Conservation (phyloP, 2,329 filamentous ascomycete species). For the Neofusicoccum kwambonambiense region DNA sequence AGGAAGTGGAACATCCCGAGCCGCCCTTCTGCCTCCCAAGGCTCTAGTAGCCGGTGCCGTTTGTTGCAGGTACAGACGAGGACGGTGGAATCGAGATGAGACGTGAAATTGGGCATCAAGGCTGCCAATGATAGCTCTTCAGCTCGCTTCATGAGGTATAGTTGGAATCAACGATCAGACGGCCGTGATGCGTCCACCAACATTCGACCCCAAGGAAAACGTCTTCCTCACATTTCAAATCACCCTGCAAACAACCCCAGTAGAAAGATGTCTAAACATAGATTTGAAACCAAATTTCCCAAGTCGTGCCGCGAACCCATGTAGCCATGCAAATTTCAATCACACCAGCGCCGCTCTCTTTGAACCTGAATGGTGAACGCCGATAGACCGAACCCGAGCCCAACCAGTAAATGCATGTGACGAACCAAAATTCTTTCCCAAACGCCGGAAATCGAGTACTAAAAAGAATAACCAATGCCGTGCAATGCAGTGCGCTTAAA, state of each 20-base stretch:
- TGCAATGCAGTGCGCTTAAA: background rate
- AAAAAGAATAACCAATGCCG: background rate
- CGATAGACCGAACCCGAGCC: background rate
- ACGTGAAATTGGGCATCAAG: background rate
- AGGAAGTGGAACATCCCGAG: slow-evolving; percentile 8
- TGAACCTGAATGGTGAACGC: background rate
- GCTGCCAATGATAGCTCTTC: background rate
- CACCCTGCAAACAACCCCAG: background rate
- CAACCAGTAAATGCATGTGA: background rate
- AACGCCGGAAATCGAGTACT: background rate
- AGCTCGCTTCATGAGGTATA: background rate
- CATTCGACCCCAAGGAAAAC: no score
- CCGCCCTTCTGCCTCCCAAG: background rate
- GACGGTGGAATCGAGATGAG: background rate
- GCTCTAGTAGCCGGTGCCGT: background rate
- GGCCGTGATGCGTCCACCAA: background rate
- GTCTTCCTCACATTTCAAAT: background rate
- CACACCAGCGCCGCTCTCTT: background rate
- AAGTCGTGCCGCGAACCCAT: background rate
- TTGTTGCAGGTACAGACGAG: background rate
- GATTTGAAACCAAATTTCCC: background rate
- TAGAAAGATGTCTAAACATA: slow-evolving; percentile 12
- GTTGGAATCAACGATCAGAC: background rate
- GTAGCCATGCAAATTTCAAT: background rate
- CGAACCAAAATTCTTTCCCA: background rate